Evolutionary conservation across 164 flowering plant species (phyloP).

Genomic region (Vitis riparia): DNA sequence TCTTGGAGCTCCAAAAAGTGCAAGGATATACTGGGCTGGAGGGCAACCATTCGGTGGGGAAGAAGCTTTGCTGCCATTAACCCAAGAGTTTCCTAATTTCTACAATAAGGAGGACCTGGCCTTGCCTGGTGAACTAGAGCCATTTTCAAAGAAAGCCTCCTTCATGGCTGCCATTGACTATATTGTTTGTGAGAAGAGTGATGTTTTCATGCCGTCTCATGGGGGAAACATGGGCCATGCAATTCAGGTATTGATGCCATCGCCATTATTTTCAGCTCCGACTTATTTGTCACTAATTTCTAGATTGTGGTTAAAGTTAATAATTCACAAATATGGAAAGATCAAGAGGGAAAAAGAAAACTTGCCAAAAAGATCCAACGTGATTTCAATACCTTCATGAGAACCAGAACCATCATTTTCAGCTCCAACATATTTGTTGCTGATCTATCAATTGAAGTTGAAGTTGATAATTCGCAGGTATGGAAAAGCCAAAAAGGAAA

Average conservation of each 20-base stretch:
- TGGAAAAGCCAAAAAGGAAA: too few relatives aligned
- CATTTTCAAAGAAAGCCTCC: constrained; percentile 74
- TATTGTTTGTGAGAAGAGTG: constrained; percentile 76
- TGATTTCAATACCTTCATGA: too few relatives aligned
- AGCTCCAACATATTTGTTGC: too few relatives aligned
- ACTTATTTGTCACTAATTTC: not conserved
- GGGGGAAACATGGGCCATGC: constrained; percentile 96
- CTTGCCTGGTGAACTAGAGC: constrained; percentile 72
- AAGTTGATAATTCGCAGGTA: too few relatives aligned
- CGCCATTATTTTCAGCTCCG: not conserved
- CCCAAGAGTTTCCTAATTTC: constrained; percentile 68
- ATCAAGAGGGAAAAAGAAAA: too few relatives aligned
- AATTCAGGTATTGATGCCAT: constrained; percentile 62
- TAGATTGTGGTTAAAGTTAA: not conserved
- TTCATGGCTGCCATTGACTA: constrained; percentile 89
- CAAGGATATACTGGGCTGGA: constrained; percentile 90
- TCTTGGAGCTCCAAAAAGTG: constrained; percentile 79
- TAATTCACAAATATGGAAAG: too few relatives aligned
- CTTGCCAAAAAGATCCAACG: too few relatives aligned
- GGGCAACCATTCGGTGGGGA: constrained; percentile 87
- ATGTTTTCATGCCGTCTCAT: constrained; percentile 97
- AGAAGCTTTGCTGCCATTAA: constrained; percentile 73
- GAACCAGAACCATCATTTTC: too few relatives aligned
- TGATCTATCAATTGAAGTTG: too few relatives aligned
- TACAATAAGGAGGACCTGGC: constrained; percentile 92